phyloP scores from a whole-genome alignment of 768 basidiomycete genomes.

The Pholiota microspora region DNA sequence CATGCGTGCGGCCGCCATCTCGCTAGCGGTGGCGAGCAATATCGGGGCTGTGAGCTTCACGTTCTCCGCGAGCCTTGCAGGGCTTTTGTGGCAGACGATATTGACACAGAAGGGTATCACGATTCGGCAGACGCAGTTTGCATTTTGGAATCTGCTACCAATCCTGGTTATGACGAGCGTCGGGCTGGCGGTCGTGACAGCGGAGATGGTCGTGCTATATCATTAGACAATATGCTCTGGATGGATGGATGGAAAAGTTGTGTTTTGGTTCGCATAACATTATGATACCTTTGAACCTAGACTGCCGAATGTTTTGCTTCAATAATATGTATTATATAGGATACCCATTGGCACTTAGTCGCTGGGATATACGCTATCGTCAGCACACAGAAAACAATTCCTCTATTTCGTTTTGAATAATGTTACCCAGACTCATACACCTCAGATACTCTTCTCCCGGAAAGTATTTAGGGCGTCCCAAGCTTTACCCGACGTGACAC shows the following conservation, averaged over 20 bases:
- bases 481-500: constrained; percentile 57
- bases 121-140: constrained; percentile 62
- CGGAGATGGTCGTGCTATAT: constrained; percentile 64
- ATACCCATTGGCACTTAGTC: no score
- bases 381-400: no score
- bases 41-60: constrained; percentile 90
- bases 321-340: neutral
- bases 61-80: constrained; percentile 86
- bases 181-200: constrained; percentile 68
- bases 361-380: no score
- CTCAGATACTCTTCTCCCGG: no score
- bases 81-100: constrained; percentile 80
- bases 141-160: constrained; percentile 68
- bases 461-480: constrained; percentile 57
- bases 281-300: neutral
- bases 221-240: neutral
- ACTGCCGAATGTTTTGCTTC: neutral
- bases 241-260: neutral
- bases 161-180: constrained; percentile 62
- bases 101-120: constrained; percentile 68
- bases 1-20: constrained; percentile 58
- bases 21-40: constrained; percentile 85
- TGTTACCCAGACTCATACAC: no score
- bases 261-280: neutral
- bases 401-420: no score